These are phyloP conservation scores for Suhomyces yuchorum DNA, from an alignment of 1,139 yeast species.

Conservation along the genomic window DNA sequence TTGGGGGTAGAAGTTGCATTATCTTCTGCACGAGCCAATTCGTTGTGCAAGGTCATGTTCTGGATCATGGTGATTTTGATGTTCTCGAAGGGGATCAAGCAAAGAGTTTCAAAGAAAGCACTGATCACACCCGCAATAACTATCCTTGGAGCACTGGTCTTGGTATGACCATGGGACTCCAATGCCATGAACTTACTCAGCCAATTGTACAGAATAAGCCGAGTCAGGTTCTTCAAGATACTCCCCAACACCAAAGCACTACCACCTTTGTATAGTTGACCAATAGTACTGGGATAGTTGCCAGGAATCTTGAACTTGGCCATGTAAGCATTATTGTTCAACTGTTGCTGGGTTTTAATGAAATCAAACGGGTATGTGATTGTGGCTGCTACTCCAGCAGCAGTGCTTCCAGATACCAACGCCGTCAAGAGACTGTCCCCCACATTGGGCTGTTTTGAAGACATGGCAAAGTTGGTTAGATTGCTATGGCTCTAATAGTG, in stretches of 20 bases:
- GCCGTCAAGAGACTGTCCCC: conserved; percentile 51
- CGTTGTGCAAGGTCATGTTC: conserved; percentile 47
- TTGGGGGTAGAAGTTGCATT: conserved; percentile 32
- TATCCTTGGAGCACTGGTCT: conserved; percentile 68
- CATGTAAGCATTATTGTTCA: conserved; percentile 49
- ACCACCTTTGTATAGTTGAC: conserved; percentile 68
- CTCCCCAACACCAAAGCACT: conserved; percentile 80
- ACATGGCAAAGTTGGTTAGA: neutral
- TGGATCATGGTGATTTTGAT: conserved; percentile 87
- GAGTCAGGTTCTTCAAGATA: conserved; percentile 66
- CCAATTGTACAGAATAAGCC: conserved; percentile 76
- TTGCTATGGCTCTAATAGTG: neutral
- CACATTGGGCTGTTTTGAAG: conserved; percentile 4
- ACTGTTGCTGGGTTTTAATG: conserved; percentile 72
- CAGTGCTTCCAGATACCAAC: conserved; percentile 71
- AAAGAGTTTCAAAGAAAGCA: conserved; percentile 76
- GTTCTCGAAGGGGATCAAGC: conserved; percentile 90
- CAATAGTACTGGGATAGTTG: conserved; percentile 42
- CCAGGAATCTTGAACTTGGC: conserved; percentile 39
- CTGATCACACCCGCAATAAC: conserved; percentile 87
- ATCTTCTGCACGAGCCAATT: conserved; percentile 27
- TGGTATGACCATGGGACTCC: conserved; percentile 41
- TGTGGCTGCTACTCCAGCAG: conserved; percentile 71
- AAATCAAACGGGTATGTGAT: conserved; percentile 85
- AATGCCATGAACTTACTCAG: conserved; percentile 75